Conservation (phyloP, 2,329 filamentous ascomycete genomes). For the Emergomyces africanus region DNA sequence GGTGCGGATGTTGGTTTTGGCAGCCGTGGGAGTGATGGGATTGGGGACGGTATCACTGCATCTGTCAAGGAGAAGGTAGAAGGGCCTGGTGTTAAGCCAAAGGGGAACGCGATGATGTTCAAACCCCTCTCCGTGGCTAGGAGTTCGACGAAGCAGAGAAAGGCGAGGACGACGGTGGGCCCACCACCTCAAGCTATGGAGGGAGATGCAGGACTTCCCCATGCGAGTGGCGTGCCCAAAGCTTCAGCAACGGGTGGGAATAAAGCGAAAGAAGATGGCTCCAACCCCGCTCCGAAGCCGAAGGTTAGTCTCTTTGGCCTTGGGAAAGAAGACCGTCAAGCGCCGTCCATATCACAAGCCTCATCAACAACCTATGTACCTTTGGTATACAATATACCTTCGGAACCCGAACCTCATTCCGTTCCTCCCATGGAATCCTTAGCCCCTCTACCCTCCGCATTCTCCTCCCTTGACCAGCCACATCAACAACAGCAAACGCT, state of each 20-base stretch:
- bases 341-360: conserved; percentile 5
- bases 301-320: conserved; percentile 35
- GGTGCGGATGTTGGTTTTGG: conserved; percentile 3
- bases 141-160: conserved; percentile 63
- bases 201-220: conserved; percentile 6
- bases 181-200: conserved; percentile 12
- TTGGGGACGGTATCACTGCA: conserved; percentile 10
- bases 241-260: conserved; percentile 7
- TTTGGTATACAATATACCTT: conserved; percentile 24
- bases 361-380: conserved; percentile 23
- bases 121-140: conserved; percentile 74
- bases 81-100: conserved; percentile 37
- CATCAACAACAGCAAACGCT: conserved; percentile 41
- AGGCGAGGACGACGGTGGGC: conserved; percentile 26
- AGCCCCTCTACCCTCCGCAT: conserved; percentile 1
- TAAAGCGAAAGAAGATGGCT: conserved; percentile 5
- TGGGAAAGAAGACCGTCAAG: conserved; percentile 17
- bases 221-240: conserved; percentile 8
- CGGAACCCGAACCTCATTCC: conserved; percentile 6
- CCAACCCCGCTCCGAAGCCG: conserved; percentile 21
- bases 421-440: conserved; percentile 4
- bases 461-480: neutral
- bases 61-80: conserved; percentile 13
- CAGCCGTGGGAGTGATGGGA: neutral
- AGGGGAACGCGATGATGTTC: conserved; percentile 76